These are phyloP conservation scores for Petunia hybrid DNA, from an alignment of 305 asterid genomes.

Conservation along the genomic window DNA sequence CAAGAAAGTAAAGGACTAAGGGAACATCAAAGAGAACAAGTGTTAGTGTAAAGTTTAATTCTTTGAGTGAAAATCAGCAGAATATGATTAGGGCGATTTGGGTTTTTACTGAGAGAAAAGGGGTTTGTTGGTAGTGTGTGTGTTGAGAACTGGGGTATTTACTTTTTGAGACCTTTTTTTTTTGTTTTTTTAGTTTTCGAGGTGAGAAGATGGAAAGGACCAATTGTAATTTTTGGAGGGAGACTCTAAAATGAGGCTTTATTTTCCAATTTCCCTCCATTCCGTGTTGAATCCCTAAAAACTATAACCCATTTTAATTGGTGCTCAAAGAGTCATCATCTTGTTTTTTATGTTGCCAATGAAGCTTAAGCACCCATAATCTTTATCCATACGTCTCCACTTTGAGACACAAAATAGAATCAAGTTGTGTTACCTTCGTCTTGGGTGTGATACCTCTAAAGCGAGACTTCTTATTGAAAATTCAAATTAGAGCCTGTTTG, in stretches of 20 bases:
- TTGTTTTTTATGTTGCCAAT: too few relatives aligned
- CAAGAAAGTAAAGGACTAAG: background rate
- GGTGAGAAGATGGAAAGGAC: slow-evolving; percentile 24
- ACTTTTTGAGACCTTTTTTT: slow-evolving; percentile 5
- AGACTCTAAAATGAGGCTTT: slow-evolving; percentile 18
- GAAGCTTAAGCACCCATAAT: too few relatives aligned
- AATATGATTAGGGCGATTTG: background rate
- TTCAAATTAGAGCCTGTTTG: too few relatives aligned
- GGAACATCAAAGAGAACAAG: slow-evolving; percentile 8
- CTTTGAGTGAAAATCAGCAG: background rate
- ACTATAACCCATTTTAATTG: background rate
- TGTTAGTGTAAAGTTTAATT: background rate
- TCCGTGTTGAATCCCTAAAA: slow-evolving; percentile 16
- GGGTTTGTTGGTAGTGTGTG: slow-evolving; percentile 1
- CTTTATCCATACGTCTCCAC: too few relatives aligned
- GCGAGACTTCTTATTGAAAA: too few relatives aligned
- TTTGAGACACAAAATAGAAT: too few relatives aligned
- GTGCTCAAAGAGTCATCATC: too few relatives aligned
- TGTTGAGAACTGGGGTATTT: background rate
- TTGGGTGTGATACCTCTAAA: too few relatives aligned
- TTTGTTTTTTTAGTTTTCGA: background rate
- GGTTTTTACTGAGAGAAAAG: slow-evolving; percentile 43
- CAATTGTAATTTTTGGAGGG: slow-evolving; percentile 34
- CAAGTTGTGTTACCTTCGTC: too few relatives aligned
- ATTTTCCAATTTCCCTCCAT: slow-evolving; percentile 50